Evolutionary conservation across 176 grass and related monocot genomes (phyloP).

Genomic region (Areca catechu): DNA sequence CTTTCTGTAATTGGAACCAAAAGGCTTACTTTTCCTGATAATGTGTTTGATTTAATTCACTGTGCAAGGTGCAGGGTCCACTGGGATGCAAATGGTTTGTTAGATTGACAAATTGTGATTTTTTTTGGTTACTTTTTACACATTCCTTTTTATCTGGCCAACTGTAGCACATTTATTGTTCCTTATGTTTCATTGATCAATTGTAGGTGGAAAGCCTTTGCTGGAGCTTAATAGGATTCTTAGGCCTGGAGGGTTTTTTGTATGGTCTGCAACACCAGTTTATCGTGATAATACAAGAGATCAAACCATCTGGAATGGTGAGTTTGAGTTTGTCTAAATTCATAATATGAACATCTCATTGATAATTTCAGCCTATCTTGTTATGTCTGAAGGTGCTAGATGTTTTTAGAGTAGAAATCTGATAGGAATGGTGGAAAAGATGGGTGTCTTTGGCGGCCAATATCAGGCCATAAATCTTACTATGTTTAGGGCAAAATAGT

Average conservation of each 20-base stretch:
- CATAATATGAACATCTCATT: too few species aligned
- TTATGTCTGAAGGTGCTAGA: too few species aligned
- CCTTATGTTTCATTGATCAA: background rate
- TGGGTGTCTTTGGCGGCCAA: too few species aligned
- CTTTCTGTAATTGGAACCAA: conserved; percentile 82
- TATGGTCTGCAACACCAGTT: conserved; percentile 94
- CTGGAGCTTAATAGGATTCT: conserved; percentile 90
- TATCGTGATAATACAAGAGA: conserved; percentile 67
- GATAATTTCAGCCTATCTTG: too few species aligned
- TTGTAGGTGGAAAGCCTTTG: conserved; percentile 71
- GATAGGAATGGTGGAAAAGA: too few species aligned
- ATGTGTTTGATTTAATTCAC: conserved; percentile 83
- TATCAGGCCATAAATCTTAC: too few species aligned
- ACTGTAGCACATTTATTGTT: background rate
- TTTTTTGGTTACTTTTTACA: background rate
- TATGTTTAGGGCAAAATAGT: too few species aligned
- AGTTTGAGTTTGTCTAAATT: conserved; percentile 2
- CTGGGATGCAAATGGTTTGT: conserved; percentile 77
- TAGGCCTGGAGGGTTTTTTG: conserved; percentile 83
- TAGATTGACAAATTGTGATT: conserved; percentile 13
- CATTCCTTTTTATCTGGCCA: background rate
- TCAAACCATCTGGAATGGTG: conserved; percentile 66
- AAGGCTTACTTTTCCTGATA: conserved; percentile 84
- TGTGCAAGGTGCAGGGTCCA: conserved; percentile 88
- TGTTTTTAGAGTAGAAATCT: too few species aligned